Evolutionary conservation across 768 basidiomycete species (phyloP).

Genomic region (Mycena amicta): DNA sequence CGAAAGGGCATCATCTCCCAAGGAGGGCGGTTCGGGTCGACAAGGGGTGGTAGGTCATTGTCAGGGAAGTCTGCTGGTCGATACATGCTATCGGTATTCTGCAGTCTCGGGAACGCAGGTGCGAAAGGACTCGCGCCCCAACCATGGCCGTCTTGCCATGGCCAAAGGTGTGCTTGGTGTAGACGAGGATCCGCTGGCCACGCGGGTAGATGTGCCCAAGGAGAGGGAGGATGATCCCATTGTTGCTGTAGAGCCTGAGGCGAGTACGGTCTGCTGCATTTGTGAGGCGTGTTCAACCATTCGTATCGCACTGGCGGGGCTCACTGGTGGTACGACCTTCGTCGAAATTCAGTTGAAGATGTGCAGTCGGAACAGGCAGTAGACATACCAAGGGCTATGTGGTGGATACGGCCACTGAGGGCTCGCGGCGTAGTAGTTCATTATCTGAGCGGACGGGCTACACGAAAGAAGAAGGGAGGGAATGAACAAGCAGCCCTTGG

Average conservation of each 20-base stretch:
- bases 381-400: neutral
- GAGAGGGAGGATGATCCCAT: neutral
- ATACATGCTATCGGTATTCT: neutral
- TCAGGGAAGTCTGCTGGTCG: neutral
- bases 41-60: neutral
- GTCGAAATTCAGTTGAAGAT: too few relatives aligned
- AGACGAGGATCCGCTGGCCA: neutral
- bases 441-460: too few relatives aligned
- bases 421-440: neutral
- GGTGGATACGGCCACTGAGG: neutral
- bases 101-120: neutral
- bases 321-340: neutral
- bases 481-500: neutral
- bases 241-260: too few relatives aligned
- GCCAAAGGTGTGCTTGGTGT: neutral
- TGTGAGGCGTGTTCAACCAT: neutral
- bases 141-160: neutral
- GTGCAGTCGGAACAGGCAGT: too few relatives aligned
- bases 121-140: neutral
- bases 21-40: neutral
- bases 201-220: neutral
- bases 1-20: neutral
- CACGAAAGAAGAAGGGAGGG: too few relatives aligned
- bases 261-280: neutral
- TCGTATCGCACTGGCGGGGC: neutral